Conservation (phyloP, 2,329 filamentous ascomycete species). For the Pyrenochaeta sp. region DNA sequence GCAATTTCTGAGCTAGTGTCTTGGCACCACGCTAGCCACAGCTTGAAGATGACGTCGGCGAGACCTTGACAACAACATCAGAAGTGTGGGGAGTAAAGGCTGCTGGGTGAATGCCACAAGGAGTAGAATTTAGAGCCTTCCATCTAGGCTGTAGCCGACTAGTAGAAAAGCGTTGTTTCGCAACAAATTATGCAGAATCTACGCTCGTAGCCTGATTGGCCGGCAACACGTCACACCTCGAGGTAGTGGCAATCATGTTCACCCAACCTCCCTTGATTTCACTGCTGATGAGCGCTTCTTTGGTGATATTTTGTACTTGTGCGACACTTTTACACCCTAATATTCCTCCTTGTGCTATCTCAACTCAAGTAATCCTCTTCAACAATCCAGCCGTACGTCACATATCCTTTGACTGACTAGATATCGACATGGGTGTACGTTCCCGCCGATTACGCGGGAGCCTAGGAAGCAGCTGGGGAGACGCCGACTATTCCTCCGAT, state of each 20-base stretch:
- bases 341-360: neutral
- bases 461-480: conserved; percentile 47
- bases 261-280: conserved; percentile 29
- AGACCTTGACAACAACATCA: conserved; percentile 4
- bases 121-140: neutral
- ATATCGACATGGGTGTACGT: conserved; percentile 23
- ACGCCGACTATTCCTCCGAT: conserved; percentile 40
- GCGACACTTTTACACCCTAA: neutral
- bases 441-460: conserved; percentile 32
- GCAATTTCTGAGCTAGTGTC: conserved; percentile 34
- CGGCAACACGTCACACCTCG: conserved; percentile 37
- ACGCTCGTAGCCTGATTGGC: conserved; percentile 33
- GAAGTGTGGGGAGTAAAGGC: neutral
- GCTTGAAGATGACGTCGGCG: conserved; percentile 23
- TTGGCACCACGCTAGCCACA: conserved; percentile 20
- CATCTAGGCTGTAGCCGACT: too few species aligned
- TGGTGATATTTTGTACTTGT: neutral
- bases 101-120: neutral
- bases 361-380: neutral
- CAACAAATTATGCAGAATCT: conserved; percentile 6
- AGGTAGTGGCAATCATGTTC: conserved; percentile 31
- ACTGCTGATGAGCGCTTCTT: neutral
- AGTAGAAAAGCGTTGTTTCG: neutral
- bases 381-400: neutral
- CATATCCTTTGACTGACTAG: neutral